Base-by-base conservation (phyloP, 163 green algal species). In the Trebouxia gelatinosa region DNA sequence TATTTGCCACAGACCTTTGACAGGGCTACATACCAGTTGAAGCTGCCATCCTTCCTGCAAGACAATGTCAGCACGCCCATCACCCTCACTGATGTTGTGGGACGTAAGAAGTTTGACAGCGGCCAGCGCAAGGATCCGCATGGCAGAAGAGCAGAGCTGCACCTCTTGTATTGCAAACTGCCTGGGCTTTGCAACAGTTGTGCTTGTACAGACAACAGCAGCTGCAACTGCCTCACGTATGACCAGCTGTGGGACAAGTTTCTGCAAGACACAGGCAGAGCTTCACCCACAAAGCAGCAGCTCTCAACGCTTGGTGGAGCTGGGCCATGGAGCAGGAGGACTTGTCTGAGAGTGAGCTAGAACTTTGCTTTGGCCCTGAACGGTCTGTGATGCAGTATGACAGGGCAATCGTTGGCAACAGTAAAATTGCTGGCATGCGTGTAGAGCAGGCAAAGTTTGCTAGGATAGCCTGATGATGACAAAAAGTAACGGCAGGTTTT, bases 141-240 rank as follows among this genome's bases (percentile, higher is more conserved):
- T 34, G 23, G 6, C 17, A 26, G 65, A 7, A 35, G n/a, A 38
- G 65, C 65, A 38, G 65, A 74, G 38, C 65, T 74, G 37, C 65
- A 54, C 37, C 21, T 37, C 23, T 74, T 74, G 11, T 74, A 74
- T 28, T 54, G 23, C 13, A 34, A 74, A 21, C 57, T 74, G 19
- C 65, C 35, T 37, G 65, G 34, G 35, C 32, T 57, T 23, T 57
- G 65, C n/a, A 58, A n/a, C 31, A 21, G 32, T 7, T 31, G 31
- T 68, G 59, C 32, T 13, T n/a, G 11, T 9, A 54, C n/a, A 54
- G 43, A 54, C 11, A 23, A 13, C 13, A 13, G 11, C 13, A 13
- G 43, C 43, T 13, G 13, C 5, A n/a, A 26, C n/a, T 68, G 59
- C 31, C 6, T 21, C 7, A 68, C 40, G 26, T 68, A 68, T 43